A percentile compares a stretch with the other conserved stretches of the same genome.
Evolutionary conservation across 768 basidiomycete species (phyloP).

Genomic region (Amylocystis lapponica): DNA sequence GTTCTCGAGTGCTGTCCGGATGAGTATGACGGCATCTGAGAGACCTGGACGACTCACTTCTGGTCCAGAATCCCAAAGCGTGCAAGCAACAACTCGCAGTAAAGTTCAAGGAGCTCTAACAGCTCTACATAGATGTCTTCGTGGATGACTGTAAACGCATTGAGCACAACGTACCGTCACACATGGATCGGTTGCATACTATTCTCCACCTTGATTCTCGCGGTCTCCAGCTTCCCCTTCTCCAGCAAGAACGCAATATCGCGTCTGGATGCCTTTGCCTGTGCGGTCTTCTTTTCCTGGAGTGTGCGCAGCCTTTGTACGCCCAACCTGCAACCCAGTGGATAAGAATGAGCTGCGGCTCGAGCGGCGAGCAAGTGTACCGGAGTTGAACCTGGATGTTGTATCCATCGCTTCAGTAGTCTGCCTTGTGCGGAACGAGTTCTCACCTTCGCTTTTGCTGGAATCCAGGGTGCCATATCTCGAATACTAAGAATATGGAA

Average conservation of each 20-base stretch:
- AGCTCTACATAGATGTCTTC: slow-evolving; percentile 85
- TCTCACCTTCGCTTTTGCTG: slow-evolving; percentile 55
- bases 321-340: slow-evolving; percentile 50
- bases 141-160: slow-evolving; percentile 69
- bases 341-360: slow-evolving; percentile 24
- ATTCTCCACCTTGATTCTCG: slow-evolving; percentile 79
- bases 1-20: slow-evolving; percentile 60
- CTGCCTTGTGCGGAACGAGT: neutral
- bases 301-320: slow-evolving; percentile 81
- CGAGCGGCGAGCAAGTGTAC: slow-evolving; percentile 23
- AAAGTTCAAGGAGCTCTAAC: slow-evolving; percentile 88
- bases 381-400: slow-evolving; percentile 41
- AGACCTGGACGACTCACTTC: slow-evolving; percentile 44
- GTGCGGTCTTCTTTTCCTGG: slow-evolving; percentile 89
- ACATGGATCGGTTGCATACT: no score
- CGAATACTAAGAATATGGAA: no score
- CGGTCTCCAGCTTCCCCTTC: slow-evolving; percentile 77
- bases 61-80: slow-evolving; percentile 90
- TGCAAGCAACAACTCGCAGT: slow-evolving; percentile 89
- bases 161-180: no score
- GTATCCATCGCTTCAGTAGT: neutral
- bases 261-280: slow-evolving; percentile 65
- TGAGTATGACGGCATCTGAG: neutral
- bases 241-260: slow-evolving; percentile 81
- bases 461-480: slow-evolving; percentile 50